Evolutionary conservation across 306 rosid genomes (phyloP).

Genomic region (Carpinus viminea): DNA sequence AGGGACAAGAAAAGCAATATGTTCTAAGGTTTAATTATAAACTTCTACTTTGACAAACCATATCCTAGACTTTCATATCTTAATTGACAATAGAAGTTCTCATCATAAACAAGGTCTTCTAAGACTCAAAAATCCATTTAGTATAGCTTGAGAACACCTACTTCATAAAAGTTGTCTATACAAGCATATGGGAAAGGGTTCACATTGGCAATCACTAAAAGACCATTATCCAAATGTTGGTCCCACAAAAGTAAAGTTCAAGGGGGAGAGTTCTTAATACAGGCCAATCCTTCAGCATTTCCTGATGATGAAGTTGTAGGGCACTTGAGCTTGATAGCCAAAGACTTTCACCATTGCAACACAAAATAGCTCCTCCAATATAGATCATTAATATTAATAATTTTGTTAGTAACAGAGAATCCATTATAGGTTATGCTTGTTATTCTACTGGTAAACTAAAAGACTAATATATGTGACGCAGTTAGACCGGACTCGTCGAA

Average conservation of each 20-base stretch:
- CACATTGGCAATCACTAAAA: neutral
- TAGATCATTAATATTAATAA: neutral
- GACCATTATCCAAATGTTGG: neutral
- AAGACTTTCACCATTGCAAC: neutral
- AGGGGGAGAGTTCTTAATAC: neutral
- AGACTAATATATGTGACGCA: neutral
- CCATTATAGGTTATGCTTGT: neutral
- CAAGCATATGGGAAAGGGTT: neutral
- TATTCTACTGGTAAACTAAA: too few relatives aligned
- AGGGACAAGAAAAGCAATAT: neutral
- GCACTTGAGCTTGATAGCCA: neutral
- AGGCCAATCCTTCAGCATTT: neutral
- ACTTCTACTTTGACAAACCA: neutral
- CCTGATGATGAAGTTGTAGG: neutral
- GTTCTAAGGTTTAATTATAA: neutral
- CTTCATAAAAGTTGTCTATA: too few relatives aligned
- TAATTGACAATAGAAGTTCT: neutral
- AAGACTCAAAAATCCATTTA: neutral
- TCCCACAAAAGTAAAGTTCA: neutral
- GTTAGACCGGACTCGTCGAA: neutral
- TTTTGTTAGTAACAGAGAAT: neutral
- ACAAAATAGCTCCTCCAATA: neutral
- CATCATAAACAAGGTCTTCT: neutral
- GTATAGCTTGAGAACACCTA: neutral
- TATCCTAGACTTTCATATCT: neutral